Percentiles rank a stretch among this genome's conserved stretches.
Conservation (phyloP, 352 stramenopile genomes). For the Plasmopara muralis region DNA sequence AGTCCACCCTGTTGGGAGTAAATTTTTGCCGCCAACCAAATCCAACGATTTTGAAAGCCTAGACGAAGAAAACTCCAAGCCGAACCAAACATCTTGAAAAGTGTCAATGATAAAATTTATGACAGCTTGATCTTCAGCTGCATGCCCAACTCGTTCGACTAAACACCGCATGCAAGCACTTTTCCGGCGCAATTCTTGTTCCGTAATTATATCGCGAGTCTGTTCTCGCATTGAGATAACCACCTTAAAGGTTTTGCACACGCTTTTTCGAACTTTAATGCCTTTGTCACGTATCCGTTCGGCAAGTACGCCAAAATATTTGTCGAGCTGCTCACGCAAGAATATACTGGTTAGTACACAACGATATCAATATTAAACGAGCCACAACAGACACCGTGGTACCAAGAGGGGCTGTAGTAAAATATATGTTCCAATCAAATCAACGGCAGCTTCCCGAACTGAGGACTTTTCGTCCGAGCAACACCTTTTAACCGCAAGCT, state of each 20-base stretch:
- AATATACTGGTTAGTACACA: constrained; percentile 4
- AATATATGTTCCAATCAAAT: constrained; percentile 81
- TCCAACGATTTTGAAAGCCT: constrained; percentile 24
- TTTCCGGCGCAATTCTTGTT: constrained; percentile 39
- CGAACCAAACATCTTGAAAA: constrained; percentile 85
- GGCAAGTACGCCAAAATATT: constrained; percentile 68
- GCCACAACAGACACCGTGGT: constrained; percentile 14
- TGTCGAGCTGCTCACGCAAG: constrained; percentile 52
- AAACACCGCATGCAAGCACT: constrained; percentile 67
- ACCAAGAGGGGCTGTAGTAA: constrained; percentile 67
- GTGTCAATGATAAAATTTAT: constrained; percentile 85
- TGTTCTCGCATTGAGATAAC: constrained; percentile 19
- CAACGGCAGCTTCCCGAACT: constrained; percentile 75
- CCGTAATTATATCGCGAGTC: constrained; percentile 6
- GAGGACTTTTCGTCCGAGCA: constrained; percentile 75
- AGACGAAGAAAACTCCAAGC: constrained; percentile 39
- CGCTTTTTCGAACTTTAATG: constrained; percentile 80
- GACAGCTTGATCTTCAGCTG: constrained; percentile 58
- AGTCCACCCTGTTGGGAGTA: constrained; percentile 51
- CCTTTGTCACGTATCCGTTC: constrained; percentile 76
- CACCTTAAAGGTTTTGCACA: constrained; percentile 77
- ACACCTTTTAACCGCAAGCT: constrained; percentile 48
- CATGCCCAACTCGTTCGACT: constrained; percentile 69
- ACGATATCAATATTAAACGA: background rate
- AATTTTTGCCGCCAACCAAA: constrained; percentile 32